phyloP scores from a whole-genome alignment of 2,329 filamentous ascomycete genomes.

The Lachnellula arida region DNA sequence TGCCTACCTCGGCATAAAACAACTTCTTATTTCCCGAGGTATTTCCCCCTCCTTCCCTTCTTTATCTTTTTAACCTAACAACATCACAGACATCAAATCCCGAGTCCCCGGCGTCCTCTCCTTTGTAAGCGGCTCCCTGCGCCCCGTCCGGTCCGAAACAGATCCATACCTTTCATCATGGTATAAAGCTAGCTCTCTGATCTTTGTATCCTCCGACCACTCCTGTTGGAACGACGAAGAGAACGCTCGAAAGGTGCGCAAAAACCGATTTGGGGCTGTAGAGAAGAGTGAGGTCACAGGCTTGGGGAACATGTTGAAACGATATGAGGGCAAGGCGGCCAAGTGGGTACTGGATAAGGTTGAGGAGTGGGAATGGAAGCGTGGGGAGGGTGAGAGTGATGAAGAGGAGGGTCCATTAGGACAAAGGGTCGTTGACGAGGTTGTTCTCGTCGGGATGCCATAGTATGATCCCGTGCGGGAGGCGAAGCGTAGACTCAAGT shows the following conservation, averaged over 20 bases:
- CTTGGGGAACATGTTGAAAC: constrained; percentile 48
- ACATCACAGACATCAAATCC: constrained; percentile 54
- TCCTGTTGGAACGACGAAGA: constrained; percentile 67
- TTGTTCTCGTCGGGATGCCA: too few species aligned
- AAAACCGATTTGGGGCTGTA: constrained; percentile 57
- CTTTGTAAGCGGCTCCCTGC: constrained; percentile 73
- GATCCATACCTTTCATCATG: constrained; percentile 69
- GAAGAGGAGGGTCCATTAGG: background rate
- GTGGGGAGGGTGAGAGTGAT: constrained; percentile 14
- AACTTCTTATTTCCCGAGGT: constrained; percentile 75
- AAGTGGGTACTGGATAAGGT: constrained; percentile 13
- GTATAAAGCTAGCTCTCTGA: constrained; percentile 77
- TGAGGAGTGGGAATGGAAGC: background rate
- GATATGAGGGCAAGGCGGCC: constrained; percentile 3
- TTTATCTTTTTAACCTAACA: constrained; percentile 1
- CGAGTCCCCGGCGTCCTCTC: constrained; percentile 70
- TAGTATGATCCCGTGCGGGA: too few species aligned
- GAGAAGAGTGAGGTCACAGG: constrained; percentile 45
- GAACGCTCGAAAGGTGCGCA: constrained; percentile 53
- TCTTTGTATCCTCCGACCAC: constrained; percentile 74
- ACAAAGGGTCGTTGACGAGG: background rate
- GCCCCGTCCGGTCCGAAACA: constrained; percentile 73
- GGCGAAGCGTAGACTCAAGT: too few species aligned
- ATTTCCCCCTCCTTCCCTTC: constrained; percentile 19
- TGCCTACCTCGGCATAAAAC: constrained; percentile 77